Conservation (phyloP, 441 rosid species). For the Eugenia klotzschiana region DNA sequence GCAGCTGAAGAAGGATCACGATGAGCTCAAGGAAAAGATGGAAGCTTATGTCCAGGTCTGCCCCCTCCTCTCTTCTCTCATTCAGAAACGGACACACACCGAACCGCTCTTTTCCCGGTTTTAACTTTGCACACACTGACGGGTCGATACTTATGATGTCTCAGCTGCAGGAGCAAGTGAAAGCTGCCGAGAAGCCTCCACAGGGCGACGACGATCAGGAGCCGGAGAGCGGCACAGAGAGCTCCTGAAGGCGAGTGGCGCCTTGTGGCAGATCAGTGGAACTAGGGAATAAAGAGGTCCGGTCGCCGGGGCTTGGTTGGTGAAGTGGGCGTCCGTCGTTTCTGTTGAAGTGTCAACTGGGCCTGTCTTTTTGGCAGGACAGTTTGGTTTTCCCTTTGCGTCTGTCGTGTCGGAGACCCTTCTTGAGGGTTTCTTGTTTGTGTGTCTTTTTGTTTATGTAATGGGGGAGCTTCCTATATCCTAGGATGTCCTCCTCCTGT, state of each 20-base stretch:
- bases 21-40: constrained; percentile 9
- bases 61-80: background rate
- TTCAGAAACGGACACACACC: background rate
- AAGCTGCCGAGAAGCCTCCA: background rate
- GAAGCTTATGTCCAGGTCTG: constrained; percentile 16
- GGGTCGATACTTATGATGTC: background rate
- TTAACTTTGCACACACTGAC: background rate
- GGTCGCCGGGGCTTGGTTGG: background rate
- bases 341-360: background rate
- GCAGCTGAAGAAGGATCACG: constrained; percentile 5
- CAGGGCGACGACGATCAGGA: background rate
- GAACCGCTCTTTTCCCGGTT: background rate
- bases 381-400: background rate
- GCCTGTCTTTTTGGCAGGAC: background rate
- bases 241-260: background rate
- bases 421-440: background rate
- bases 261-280: background rate
- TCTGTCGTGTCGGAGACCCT: background rate
- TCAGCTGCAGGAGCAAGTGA: background rate
- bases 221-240: background rate
- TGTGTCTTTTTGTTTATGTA: background rate
- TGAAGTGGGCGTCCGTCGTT: background rate
- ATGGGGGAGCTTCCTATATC: background rate
- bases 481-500: background rate
- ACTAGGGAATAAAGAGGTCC: background rate